Evolutionary conservation across 768 basidiomycete genomes (phyloP), one percentile per base, ranked within the genome.

Genomic region (Xerocomus brunneocitrinus): DNA sequence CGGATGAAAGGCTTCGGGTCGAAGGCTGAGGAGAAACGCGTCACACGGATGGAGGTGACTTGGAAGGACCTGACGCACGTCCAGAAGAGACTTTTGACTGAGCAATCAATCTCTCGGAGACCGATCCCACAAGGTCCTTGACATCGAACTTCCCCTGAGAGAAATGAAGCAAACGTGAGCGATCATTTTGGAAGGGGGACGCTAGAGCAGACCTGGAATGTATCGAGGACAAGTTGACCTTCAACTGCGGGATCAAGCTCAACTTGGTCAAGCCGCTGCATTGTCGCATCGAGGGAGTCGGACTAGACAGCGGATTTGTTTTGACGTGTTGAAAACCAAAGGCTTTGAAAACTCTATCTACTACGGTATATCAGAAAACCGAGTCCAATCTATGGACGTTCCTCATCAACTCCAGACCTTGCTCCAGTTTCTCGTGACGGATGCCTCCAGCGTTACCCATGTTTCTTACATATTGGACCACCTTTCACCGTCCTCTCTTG

Each of bases 1-100:
- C 81, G 76, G 55, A 98, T 89, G 71, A 98, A 97, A 0, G 95
- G 92, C 62, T 88, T 87, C 5, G 95, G 92, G 63, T 95, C 85
- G 63, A 95, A 95, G n/a, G 95, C 92, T 94, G 55, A 14, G 47
- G 47, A 56, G 31, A 44, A 50, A 52, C 46, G 36, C 50, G 47
- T 59, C 52, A 61, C n/a, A 41, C 10, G 34, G 19, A 49, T 12
- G 8, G 41, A 39, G n/a, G 38, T 5, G 16, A 19, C 24, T 24
- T 25, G 43, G 34, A 46, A 6, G 52, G 24, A 54, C 34, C 32
- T 74, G 72, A 88, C 83, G 61, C 63, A 84, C 93, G 92, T 49
- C 91, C 93, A 28, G 91, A 76, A 64, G 84, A 82, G 39, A 79
- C 80, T 69, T 93, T 91, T 34, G 94, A 95, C 61, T 90, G 83